These are phyloP conservation scores for Erucastrum elatum DNA, from an alignment of 345 rosid genomes.

Conservation along the genomic window DNA sequence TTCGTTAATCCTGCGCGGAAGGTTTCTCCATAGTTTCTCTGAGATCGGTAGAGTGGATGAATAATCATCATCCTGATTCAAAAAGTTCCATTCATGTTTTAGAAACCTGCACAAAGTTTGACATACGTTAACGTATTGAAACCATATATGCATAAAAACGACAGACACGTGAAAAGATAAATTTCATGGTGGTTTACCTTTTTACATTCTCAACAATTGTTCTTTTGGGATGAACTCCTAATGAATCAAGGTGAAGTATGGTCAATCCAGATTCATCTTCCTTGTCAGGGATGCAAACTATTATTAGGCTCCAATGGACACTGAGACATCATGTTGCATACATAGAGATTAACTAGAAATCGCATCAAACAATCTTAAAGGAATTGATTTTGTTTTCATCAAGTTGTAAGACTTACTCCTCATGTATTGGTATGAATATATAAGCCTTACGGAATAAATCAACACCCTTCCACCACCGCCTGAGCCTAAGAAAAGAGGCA, in stretches of 20 bases:
- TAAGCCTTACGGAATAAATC: constrained; percentile 87
- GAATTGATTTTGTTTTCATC: background rate
- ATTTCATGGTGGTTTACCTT: constrained; percentile 51
- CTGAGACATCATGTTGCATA: constrained; percentile 44
- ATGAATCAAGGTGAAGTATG: constrained; percentile 87
- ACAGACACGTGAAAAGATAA: background rate
- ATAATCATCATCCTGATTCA: constrained; percentile 52
- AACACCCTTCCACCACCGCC: constrained; percentile 98
- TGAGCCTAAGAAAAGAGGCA: constrained; percentile 63
- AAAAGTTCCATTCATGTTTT: constrained; percentile 74
- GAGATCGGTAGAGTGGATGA: constrained; percentile 58
- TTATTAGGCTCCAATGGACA: constrained; percentile 94
- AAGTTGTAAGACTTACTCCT: constrained; percentile 58
- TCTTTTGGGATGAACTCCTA: constrained; percentile 68
- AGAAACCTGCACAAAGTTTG: constrained; percentile 52
- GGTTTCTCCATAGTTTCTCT: constrained; percentile 58
- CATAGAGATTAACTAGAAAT: background rate
- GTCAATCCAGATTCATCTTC: constrained; percentile 76
- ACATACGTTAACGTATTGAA: background rate
- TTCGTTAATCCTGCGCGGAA: constrained; percentile 57
- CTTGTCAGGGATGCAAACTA: constrained; percentile 81
- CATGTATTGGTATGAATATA: constrained; percentile 83
- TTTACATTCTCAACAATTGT: constrained; percentile 62
- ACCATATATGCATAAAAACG: constrained; percentile 1
- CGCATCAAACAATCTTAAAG: background rate